These are phyloP conservation scores for Talaromyces sp. DNA, from an alignment of 2,329 filamentous ascomycete species.

Conservation along the genomic window DNA sequence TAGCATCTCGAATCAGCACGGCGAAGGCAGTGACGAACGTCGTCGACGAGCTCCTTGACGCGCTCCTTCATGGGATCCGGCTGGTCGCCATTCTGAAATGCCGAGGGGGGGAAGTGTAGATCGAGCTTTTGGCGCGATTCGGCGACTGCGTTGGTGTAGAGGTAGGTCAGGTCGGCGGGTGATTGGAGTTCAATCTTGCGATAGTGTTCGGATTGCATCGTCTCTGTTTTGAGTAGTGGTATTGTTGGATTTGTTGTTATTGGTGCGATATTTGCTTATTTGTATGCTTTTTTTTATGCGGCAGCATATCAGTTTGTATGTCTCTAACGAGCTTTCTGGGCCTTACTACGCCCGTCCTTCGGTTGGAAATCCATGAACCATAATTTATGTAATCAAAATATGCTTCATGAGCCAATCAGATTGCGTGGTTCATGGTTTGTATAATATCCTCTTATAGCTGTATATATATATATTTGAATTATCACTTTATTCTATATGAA, in stretches of 20 bases:
- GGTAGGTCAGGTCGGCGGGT: conserved; percentile 47
- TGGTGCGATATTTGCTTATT: neutral
- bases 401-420: no score
- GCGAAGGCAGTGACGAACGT: conserved; percentile 25
- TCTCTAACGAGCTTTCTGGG: no score
- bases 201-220: conserved; percentile 31
- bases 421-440: no score
- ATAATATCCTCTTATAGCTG: no score
- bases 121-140: conserved; percentile 48
- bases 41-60: conserved; percentile 41
- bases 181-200: conserved; percentile 52
- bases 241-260: neutral
- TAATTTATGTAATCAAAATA: no score
- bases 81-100: conserved; percentile 32
- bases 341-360: no score
- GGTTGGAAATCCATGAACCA: no score
- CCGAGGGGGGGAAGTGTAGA: conserved; percentile 46
- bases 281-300: neutral
- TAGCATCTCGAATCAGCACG: neutral
- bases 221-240: neutral
- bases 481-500: no score
- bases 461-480: no score
- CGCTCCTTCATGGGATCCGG: conserved; percentile 45
- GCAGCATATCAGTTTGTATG: no score
- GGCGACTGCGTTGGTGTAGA: conserved; percentile 44